Evolutionary conservation across 2,329 filamentous ascomycete genomes (phyloP), one percentile per base, ranked within the genome.

Genomic region (Xylariaceae sp.): DNA sequence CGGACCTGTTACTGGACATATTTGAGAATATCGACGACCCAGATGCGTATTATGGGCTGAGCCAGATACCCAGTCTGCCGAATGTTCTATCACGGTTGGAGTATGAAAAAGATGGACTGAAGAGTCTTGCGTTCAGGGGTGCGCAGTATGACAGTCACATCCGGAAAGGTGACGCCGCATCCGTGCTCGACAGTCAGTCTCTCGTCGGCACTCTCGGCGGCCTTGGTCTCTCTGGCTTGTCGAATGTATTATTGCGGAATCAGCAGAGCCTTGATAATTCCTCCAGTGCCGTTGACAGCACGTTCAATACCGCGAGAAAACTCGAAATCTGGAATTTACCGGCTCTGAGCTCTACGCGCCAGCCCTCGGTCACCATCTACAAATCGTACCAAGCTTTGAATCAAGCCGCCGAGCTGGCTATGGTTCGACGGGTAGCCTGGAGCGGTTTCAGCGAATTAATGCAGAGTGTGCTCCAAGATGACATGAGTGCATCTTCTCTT

Each of bases 11-110:
- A 9, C 78, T 96, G 44, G 76, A 81, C 0, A 91, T 99, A 2
- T 99, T 94, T 68, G 87, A 89, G 67, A 92, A 89, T 57, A 88
- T 99, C 46, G 91, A 96, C 66, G 95, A 99, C 65, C 92, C 91
- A 1, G 94, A 99, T 69, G 87, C 91, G 0, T 99, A 95, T 69
- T 99, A 99, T 67, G 95, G 94, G 3, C 79, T 96, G 6, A 83
- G 89, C 42, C 88, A 95, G 69, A 82, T 83, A 41, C 81, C 90
- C 5, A 91, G 85, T 54, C 73, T 99, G 12, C 77, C 81, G 12
- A 89, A 87, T 8, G 87, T 97, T 1, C 76, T 97, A 55, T 82
- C 87, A 49, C 85, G 89, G 7, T 79, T 97, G 3, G 90, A 96
- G 62, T 92, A 96, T 67, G 94, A 99, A 72, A 86, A 85, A 48